Conservation (phyloP, 345 rosid species). For the Citrus glauca region DNA sequence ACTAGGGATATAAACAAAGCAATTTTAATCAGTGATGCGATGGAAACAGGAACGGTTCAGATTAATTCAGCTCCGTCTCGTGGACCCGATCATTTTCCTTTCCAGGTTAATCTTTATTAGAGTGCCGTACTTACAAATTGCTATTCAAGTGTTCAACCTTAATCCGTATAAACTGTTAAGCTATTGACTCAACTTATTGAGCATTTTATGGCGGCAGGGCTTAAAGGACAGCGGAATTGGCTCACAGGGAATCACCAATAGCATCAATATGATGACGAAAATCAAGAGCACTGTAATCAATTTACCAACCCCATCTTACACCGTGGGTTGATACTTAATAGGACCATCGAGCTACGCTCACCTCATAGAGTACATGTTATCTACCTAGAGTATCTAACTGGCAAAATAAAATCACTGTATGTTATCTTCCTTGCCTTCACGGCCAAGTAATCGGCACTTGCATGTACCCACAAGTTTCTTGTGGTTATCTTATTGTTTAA, state of each 20-base stretch:
- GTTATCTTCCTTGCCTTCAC: background rate
- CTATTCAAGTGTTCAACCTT: background rate
- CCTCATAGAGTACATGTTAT: background rate
- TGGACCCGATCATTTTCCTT: constrained; percentile 97
- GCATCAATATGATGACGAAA: constrained; percentile 91
- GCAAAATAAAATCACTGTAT: background rate
- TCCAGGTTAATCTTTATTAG: constrained; percentile 60
- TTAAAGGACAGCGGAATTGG: constrained; percentile 96
- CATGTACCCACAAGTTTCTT: too few relatives aligned
- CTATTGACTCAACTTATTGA: background rate
- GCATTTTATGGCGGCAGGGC: constrained; percentile 46
- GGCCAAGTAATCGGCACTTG: background rate
- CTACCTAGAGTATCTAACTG: too few relatives aligned
- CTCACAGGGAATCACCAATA: constrained; percentile 91
- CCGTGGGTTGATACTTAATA: constrained; percentile 83
- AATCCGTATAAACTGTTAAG: too few relatives aligned
- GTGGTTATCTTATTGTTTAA: background rate
- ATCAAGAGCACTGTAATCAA: constrained; percentile 91
- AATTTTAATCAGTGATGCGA: constrained; percentile 80
- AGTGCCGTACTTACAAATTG: background rate
- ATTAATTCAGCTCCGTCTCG: constrained; percentile 99
- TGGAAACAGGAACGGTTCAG: constrained; percentile 96
- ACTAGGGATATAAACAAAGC: constrained; percentile 92
- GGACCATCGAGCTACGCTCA: background rate
- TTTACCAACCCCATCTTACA: constrained; percentile 81